Conservation (phyloP, 805 yeast species). For the Candida alai region DNA sequence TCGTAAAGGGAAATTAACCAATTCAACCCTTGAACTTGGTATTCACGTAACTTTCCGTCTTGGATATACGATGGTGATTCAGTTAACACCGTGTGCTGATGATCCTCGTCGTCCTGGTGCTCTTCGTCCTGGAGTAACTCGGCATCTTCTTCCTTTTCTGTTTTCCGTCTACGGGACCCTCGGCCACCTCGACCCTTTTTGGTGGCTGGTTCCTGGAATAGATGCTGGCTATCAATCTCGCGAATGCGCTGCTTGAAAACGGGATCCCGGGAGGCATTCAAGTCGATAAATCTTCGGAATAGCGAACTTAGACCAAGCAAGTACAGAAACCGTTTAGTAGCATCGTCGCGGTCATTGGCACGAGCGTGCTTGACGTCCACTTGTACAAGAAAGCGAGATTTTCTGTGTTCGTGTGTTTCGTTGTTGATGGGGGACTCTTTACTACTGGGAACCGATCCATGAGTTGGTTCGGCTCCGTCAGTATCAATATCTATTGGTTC, state of each 20-base stretch:
- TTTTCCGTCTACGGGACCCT: conserved; percentile 64
- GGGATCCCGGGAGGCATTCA: conserved; percentile 61
- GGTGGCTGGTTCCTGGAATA: conserved; percentile 28
- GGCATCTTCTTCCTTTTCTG: conserved; percentile 95
- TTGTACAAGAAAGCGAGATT: conserved; percentile 45
- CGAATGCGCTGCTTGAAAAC: conserved; percentile 53
- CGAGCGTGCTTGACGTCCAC: conserved; percentile 44
- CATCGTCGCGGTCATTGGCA: conserved; percentile 45
- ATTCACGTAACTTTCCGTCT: conserved; percentile 75
- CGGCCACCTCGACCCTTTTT: conserved; percentile 11
- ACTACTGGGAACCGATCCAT: not conserved
- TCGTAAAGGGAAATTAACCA: conserved; percentile 91
- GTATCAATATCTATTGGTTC: not conserved
- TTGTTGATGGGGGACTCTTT: not conserved
- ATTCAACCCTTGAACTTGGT: conserved; percentile 91
- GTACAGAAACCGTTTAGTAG: conserved; percentile 65
- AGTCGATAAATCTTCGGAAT: conserved; percentile 64
- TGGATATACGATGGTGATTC: conserved; percentile 78
- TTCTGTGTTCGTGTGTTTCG: conserved; percentile 31
- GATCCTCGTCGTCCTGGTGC: conserved; percentile 45
- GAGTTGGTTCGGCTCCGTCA: conserved; percentile 1
- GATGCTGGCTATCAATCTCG: conserved; percentile 49
- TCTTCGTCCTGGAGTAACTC: conserved; percentile 84
- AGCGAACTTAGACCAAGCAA: conserved; percentile 61
- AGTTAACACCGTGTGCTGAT: conserved; percentile 64